Evolutionary conservation across 1,284 basidiomycete species (phyloP).

Genomic region (Cutaneotrichosporon mucoides): DNA sequence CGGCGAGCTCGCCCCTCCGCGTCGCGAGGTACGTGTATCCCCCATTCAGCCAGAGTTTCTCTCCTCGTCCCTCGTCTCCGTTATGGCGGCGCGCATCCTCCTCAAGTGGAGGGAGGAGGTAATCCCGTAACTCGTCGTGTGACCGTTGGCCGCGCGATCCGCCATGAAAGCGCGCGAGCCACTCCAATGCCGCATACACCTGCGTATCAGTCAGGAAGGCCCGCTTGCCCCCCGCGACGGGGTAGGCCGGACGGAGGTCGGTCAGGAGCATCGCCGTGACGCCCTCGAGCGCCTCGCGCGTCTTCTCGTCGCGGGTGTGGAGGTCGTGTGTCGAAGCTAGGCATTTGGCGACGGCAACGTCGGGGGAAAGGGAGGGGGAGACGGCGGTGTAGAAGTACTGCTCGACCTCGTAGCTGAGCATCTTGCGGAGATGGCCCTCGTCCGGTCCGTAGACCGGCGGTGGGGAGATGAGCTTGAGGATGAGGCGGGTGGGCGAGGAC

Average conservation of each 20-base stretch:
- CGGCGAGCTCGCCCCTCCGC: constrained; percentile 12
- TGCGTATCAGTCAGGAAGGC: background rate
- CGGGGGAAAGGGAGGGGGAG: background rate
- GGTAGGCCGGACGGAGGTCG: constrained; percentile 7
- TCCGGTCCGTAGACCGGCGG: constrained; percentile 1
- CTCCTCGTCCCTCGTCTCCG: background rate
- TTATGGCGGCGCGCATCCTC: background rate
- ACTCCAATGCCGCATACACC: constrained; percentile 6
- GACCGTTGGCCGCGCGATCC: background rate
- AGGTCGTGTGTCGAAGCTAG: background rate
- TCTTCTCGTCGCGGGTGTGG: too few species aligned
- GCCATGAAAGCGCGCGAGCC: constrained; percentile 13
- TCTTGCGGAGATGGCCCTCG: constrained; percentile 19
- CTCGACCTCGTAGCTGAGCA: constrained; percentile 20
- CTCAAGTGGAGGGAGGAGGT: constrained; percentile 3
- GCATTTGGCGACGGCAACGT: constrained; percentile 10
- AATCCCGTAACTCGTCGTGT: background rate
- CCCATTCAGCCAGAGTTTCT: constrained; percentile 17
- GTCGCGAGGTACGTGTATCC: constrained; percentile 23
- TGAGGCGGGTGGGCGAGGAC: background rate
- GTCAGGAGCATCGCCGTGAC: constrained; percentile 6
- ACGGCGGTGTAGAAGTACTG: constrained; percentile 15
- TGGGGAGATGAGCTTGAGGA: constrained; percentile 16
- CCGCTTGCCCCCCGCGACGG: constrained; percentile 14
- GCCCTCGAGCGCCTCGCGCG: background rate